phyloP scores from a whole-genome alignment of 176 grass and related monocot genomes.

The Otatea glauca region DNA sequence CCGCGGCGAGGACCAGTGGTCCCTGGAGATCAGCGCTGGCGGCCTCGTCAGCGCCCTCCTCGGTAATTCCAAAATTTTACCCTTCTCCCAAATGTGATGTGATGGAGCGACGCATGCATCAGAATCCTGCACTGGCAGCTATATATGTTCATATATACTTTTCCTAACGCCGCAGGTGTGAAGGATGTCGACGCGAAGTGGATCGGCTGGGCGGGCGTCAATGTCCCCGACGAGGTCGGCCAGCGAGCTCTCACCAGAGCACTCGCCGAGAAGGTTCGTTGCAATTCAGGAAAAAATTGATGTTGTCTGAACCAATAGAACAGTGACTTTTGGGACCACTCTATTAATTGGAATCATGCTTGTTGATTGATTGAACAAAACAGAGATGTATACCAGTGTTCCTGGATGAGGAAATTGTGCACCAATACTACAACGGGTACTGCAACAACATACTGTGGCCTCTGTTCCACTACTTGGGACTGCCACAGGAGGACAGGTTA shows the following conservation, averaged over 20 bases:
- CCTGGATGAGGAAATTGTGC: conserved; percentile 98
- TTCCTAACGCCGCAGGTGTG: conserved; percentile 55
- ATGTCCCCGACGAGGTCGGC: conserved; percentile 90
- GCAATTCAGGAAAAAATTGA: background rate
- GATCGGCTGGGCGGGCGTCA: conserved; percentile 99
- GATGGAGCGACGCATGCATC: conserved; percentile 32
- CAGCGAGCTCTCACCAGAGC: conserved; percentile 83
- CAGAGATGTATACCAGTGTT: conserved; percentile 99
- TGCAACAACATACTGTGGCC: conserved; percentile 99
- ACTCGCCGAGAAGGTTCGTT: conserved; percentile 85
- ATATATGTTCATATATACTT: background rate
- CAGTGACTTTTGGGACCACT: conserved; percentile 29
- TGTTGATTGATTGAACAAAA: conserved; percentile 40
- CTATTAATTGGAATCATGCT: conserved; percentile 29
- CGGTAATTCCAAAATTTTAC: conserved; percentile 52
- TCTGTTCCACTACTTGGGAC: conserved; percentile 94
- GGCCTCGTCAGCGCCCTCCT: conserved; percentile 95
- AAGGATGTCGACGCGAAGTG: conserved; percentile 98
- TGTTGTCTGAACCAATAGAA: conserved; percentile 50
- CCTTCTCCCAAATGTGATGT: conserved; percentile 42
- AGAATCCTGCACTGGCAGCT: conserved; percentile 2
- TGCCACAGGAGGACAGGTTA: conserved; percentile 96
- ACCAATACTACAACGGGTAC: conserved; percentile 99
- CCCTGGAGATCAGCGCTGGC: conserved; percentile 92
- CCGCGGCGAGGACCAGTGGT: conserved; percentile 88